Conservation (phyloP, 192 early-diverging fungal genomes). For the Rhizoclosmatium sp. region DNA sequence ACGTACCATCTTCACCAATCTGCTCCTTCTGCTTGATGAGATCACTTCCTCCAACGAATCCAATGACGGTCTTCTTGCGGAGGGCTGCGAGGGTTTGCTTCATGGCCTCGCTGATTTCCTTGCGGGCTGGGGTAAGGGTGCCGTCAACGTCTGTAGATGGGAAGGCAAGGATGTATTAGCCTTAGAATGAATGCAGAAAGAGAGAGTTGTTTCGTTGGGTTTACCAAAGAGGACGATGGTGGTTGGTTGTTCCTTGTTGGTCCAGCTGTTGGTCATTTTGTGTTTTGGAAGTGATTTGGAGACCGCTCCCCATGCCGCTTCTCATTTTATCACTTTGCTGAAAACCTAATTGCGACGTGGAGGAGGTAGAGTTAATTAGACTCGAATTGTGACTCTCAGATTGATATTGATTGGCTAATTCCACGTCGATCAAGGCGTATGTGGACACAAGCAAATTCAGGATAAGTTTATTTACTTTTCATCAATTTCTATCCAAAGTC, state of each 20-base stretch:
- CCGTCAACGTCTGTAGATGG: slow-evolving; percentile 81
- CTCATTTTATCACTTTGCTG: no score
- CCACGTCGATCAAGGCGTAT: no score
- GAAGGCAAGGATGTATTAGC: slow-evolving; percentile 25
- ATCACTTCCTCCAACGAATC: slow-evolving; percentile 89
- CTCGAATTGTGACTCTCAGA: no score
- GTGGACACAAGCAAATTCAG: no score
- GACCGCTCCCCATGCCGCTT: no score
- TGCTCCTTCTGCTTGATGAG: slow-evolving; percentile 95
- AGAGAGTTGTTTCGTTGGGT: no score
- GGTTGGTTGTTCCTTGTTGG: slow-evolving; percentile 24
- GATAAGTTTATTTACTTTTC: background rate
- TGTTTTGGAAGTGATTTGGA: no score
- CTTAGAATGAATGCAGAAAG: no score
- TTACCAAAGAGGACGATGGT: slow-evolving; percentile 26
- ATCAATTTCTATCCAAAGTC: background rate
- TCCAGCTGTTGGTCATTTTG: background rate
- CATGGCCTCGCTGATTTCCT: slow-evolving; percentile 84
- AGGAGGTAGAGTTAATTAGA: no score
- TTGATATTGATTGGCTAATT: no score
- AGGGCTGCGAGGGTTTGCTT: slow-evolving; percentile 75
- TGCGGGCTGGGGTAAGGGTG: slow-evolving; percentile 92
- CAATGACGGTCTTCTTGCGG: slow-evolving; percentile 89
- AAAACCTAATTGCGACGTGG: no score
- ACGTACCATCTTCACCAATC: slow-evolving; percentile 80